Conservation (phyloP, 2,329 filamentous ascomycete species). For the Cercospora zeae-maydis region DNA sequence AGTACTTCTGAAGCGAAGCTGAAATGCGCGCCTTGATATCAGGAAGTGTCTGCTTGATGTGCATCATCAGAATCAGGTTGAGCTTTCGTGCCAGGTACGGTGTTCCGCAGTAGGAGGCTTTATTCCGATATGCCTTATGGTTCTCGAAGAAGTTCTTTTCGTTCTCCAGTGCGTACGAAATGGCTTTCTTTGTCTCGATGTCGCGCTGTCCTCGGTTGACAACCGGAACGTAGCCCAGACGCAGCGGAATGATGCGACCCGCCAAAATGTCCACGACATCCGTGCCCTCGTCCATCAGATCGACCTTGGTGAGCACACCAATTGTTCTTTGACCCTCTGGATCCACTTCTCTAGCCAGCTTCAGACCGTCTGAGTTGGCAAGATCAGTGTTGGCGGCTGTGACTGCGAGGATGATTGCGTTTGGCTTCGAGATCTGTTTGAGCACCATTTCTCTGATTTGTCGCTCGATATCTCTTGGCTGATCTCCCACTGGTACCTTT, state of each 20-base stretch:
- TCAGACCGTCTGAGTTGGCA: slow-evolving; percentile 96
- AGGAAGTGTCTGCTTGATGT: slow-evolving; percentile 98
- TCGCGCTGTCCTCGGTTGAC: slow-evolving; percentile 97
- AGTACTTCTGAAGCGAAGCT: slow-evolving; percentile 91
- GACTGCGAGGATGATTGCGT: slow-evolving; percentile 95
- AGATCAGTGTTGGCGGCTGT: slow-evolving; percentile 96
- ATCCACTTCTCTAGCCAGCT: slow-evolving; percentile 93
- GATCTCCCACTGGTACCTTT: slow-evolving; percentile 93
- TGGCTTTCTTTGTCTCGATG: slow-evolving; percentile 97
- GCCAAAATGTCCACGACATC: slow-evolving; percentile 98
- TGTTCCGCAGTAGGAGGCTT: slow-evolving; percentile 97
- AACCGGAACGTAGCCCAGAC: slow-evolving; percentile 92
- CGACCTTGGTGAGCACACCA: slow-evolving; percentile 96
- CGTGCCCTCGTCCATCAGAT: slow-evolving; percentile 97
- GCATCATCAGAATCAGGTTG: slow-evolving; percentile 99
- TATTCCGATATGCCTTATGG: slow-evolving; percentile 97
- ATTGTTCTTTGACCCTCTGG: slow-evolving; percentile 97
- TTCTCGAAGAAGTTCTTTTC: slow-evolving; percentile 98
- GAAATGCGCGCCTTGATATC: slow-evolving; percentile 97
- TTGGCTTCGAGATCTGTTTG: slow-evolving; percentile 97
- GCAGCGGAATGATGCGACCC: slow-evolving; percentile 90
- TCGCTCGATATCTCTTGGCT: slow-evolving; percentile 91
- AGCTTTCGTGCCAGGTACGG: slow-evolving; percentile 95
- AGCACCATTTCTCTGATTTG: slow-evolving; percentile 98
- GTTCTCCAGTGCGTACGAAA: slow-evolving; percentile 82